Conservation (phyloP, 805 yeast genomes). For the Yamadazyma endophytica region DNA sequence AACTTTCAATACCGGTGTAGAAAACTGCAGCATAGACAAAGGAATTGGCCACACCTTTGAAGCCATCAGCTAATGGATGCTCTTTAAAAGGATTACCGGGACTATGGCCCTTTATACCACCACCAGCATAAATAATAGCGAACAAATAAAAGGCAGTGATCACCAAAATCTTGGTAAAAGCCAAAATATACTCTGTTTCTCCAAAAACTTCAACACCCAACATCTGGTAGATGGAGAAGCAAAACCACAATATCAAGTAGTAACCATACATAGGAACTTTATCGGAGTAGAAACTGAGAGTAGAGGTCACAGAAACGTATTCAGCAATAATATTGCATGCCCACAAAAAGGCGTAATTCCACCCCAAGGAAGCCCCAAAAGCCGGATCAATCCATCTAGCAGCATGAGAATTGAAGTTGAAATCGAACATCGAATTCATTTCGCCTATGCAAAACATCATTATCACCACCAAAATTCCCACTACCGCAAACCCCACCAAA, state of each 20-base stretch:
- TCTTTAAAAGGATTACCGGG: slow-evolving; percentile 21
- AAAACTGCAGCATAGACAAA: slow-evolving; percentile 44
- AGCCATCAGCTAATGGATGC: slow-evolving; percentile 28
- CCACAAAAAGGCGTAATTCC: slow-evolving; percentile 43
- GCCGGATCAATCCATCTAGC: slow-evolving; percentile 34
- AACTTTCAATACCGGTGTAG: slow-evolving; percentile 27
- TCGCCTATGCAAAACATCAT: slow-evolving; percentile 41
- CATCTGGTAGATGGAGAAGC: slow-evolving; percentile 32
- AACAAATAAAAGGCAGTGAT: slow-evolving; percentile 17
- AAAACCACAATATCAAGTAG: slow-evolving; percentile 37
- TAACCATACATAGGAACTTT: slow-evolving; percentile 40
- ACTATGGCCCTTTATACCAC: slow-evolving; percentile 21
- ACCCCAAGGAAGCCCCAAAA: slow-evolving; percentile 34
- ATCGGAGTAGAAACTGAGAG: slow-evolving; percentile 41
- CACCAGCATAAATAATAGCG: slow-evolving; percentile 19
- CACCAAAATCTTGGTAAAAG: slow-evolving; percentile 18
- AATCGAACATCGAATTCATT: slow-evolving; percentile 33
- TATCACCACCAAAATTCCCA: slow-evolving; percentile 39
- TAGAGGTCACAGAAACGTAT: slow-evolving; percentile 42
- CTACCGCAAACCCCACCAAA: slow-evolving; percentile 45
- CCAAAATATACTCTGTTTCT: slow-evolving; percentile 24
- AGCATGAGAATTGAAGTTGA: slow-evolving; percentile 42
- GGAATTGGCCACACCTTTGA: slow-evolving; percentile 34
- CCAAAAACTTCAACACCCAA: slow-evolving; percentile 34
- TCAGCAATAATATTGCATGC: slow-evolving; percentile 34